Evolutionary conservation across 2,329 filamentous ascomycete genomes (phyloP).

Genomic region (Fusarium redolens): DNA sequence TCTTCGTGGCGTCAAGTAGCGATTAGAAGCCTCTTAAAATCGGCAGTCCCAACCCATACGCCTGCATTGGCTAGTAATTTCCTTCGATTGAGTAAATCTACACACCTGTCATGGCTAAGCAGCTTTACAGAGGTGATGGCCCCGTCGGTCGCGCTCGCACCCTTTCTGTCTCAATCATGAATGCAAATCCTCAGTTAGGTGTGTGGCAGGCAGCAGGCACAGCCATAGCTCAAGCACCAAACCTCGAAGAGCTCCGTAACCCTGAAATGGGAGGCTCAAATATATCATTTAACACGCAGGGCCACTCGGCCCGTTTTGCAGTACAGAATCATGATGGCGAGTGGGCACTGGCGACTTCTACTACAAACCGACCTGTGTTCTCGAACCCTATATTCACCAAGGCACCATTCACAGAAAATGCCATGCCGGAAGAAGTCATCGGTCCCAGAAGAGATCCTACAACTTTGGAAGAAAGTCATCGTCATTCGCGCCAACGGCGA

Average conservation of each 20-base stretch:
- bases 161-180: not conserved
- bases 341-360: not conserved
- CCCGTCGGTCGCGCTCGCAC: too few species aligned
- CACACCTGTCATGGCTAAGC: too few species aligned
- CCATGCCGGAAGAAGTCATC: not conserved
- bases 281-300: not conserved
- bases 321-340: not conserved
- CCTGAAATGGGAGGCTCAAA: not conserved
- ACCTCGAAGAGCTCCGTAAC: not conserved
- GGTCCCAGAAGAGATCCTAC: too few species aligned
- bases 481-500: not conserved
- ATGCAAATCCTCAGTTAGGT: not conserved
- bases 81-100: too few species aligned
- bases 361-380: not conserved
- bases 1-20: too few species aligned
- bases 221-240: not conserved
- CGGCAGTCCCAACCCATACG: too few species aligned
- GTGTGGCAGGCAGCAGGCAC: not conserved
- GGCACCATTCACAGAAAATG: not conserved
- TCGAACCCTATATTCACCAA: not conserved
- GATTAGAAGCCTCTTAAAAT: too few species aligned
- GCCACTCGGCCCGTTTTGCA: not conserved
- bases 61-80: too few species aligned
- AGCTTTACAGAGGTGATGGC: too few species aligned
- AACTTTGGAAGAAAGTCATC: not conserved